Percentiles rank a stretch among this genome's conserved stretches.
Evolutionary conservation across 176 grass and related monocot species (phyloP).

Genomic region (Bonia amplexicaulis): DNA sequence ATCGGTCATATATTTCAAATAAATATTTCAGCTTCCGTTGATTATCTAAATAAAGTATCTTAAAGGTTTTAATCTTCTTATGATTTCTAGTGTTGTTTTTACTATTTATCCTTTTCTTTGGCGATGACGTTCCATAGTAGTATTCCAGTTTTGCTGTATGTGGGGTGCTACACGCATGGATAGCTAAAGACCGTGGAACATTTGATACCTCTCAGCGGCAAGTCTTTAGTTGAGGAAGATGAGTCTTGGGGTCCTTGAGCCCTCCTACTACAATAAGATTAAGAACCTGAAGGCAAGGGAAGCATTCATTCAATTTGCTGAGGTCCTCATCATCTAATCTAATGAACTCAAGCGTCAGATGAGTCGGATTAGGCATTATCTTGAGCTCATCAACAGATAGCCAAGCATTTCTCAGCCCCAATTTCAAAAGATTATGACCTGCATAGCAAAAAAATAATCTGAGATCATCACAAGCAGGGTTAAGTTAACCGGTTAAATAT

Average conservation of each 20-base stretch:
- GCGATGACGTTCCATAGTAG: too few species aligned
- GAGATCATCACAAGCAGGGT: not conserved
- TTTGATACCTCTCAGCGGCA: constrained; percentile 65
- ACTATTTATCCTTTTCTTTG: too few species aligned
- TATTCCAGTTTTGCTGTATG: too few species aligned
- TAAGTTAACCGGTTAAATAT: not conserved
- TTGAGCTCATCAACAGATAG: constrained; percentile 64
- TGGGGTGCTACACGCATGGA: too few species aligned
- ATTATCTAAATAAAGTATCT: too few species aligned
- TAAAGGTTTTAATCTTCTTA: too few species aligned
- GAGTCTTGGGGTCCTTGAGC: constrained; percentile 57
- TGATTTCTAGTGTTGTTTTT: too few species aligned
- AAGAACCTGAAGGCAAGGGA: constrained; percentile 65
- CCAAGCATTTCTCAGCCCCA: constrained; percentile 70
- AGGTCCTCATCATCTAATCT: constrained; percentile 73
- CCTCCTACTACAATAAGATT: constrained; percentile 67
- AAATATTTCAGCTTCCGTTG: too few species aligned
- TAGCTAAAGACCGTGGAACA: constrained; percentile 34
- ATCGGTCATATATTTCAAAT: too few species aligned
- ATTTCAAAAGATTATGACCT: constrained; percentile 54
- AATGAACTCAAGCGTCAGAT: constrained; percentile 60
- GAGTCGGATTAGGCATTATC: constrained; percentile 55
- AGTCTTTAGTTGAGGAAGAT: constrained; percentile 57
- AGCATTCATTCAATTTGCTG: constrained; percentile 64
- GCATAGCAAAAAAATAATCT: not conserved